Percentiles rank a stretch among this genome's conserved stretches.
phyloP scores from a whole-genome alignment of 2,329 filamentous ascomycete genomes.

The Venturia nashicola region DNA sequence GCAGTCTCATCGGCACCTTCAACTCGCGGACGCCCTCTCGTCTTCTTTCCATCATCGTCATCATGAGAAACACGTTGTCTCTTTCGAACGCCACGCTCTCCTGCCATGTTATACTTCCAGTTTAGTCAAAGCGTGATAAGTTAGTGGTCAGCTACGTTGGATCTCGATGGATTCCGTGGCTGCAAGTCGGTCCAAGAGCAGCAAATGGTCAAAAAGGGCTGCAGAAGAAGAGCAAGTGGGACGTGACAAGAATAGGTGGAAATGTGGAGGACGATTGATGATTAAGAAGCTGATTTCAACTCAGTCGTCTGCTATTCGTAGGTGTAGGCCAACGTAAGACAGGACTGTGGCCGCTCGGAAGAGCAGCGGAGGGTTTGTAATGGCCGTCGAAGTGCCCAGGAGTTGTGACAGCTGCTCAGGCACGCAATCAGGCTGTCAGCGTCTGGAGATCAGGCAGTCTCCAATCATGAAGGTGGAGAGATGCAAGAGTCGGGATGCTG shows the following conservation, averaged over 20 bases:
- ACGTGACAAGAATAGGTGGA: background rate
- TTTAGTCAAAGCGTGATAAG: background rate
- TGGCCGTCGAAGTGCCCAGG: background rate
- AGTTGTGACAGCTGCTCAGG: background rate
- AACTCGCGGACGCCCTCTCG: constrained; percentile 61
- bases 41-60: constrained; percentile 33
- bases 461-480: background rate
- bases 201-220: background rate
- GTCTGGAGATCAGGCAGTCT: background rate
- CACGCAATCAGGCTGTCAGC: background rate
- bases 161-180: background rate
- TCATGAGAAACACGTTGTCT: constrained; percentile 5
- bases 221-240: background rate
- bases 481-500: background rate
- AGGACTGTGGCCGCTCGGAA: background rate
- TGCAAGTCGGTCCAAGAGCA: background rate
- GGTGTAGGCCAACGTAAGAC: background rate
- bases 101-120: background rate
- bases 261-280: background rate
- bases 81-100: constrained; percentile 3
- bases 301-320: background rate
- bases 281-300: background rate
- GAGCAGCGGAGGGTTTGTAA: background rate
- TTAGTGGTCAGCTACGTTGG: background rate
- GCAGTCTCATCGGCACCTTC: constrained; percentile 68